A percentile compares a stretch with the other conserved stretches of the same genome.
These are phyloP conservation scores for Yamadazyma pseudoaaseri DNA, from an alignment of 1,139 yeast species.

Conservation along the genomic window DNA sequence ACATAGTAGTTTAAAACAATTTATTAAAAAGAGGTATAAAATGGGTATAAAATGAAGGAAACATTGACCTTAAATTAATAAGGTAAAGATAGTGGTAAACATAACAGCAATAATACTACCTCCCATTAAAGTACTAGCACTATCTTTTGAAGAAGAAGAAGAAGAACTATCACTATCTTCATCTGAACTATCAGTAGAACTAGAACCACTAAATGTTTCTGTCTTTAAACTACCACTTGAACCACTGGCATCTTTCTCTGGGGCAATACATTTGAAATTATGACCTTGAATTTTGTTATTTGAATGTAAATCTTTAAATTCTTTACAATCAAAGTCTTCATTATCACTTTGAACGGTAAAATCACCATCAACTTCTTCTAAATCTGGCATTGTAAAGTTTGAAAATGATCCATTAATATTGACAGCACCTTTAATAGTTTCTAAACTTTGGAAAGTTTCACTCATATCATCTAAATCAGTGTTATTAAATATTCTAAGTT, in stretches of 20 bases:
- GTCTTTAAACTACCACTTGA: slow-evolving; percentile 17
- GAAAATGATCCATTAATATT: slow-evolving; percentile 38
- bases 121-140: slow-evolving; percentile 12
- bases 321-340: slow-evolving; percentile 39
- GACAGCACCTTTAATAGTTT: slow-evolving; percentile 43
- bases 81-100: slow-evolving; percentile 10
- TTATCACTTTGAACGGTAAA: slow-evolving; percentile 37
- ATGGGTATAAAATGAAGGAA: too few species aligned
- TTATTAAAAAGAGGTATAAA: too few species aligned
- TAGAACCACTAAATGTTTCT: slow-evolving; percentile 16
- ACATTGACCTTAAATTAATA: slow-evolving; percentile 12
- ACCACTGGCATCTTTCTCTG: slow-evolving; percentile 20
- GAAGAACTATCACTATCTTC: slow-evolving; percentile 6
- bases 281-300: slow-evolving; percentile 42
- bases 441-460: slow-evolving; percentile 29
- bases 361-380: slow-evolving; percentile 45
- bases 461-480: slow-evolving; percentile 36
- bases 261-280: slow-evolving; percentile 44
- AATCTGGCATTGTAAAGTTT: slow-evolving; percentile 38
- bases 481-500: slow-evolving; percentile 44
- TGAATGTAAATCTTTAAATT: slow-evolving; percentile 32
- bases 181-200: slow-evolving; percentile 9
- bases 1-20: too few species aligned
- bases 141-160: slow-evolving; percentile 11
- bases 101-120: slow-evolving; percentile 13